A percentile compares a stretch with the other conserved stretches of the same genome.
Conservation (phyloP, 2,329 filamentous ascomycete species). For the Mollisiaceae sp. region DNA sequence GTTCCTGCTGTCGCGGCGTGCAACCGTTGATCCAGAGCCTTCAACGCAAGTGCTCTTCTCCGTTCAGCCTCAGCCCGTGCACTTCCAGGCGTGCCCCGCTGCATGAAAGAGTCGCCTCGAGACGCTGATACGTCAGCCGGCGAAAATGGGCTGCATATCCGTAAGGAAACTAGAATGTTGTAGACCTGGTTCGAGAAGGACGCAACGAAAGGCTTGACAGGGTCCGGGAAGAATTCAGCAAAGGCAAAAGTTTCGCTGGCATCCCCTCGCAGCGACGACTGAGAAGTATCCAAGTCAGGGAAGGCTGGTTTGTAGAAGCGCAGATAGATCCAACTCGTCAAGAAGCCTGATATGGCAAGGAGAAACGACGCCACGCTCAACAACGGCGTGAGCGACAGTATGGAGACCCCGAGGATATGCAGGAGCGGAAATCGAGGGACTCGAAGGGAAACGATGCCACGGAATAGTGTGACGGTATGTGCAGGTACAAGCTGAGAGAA, state of each 20-base stretch:
- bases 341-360: conserved; percentile 79
- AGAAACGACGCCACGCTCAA: conserved; percentile 74
- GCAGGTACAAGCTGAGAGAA: conserved; percentile 98
- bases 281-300: conserved; percentile 68
- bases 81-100: conserved; percentile 62
- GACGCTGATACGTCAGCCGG: conserved; percentile 78
- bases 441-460: conserved; percentile 84
- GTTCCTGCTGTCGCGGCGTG: conserved; percentile 73
- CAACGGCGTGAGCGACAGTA: conserved; percentile 66
- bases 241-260: conserved; percentile 97
- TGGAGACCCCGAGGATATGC: conserved; percentile 75
- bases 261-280: conserved; percentile 78
- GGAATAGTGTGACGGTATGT: conserved; percentile 93
- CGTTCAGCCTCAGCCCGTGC: conserved; percentile 92
- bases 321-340: conserved; percentile 93
- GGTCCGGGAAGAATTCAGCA: conserved; percentile 91
- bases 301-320: conserved; percentile 88
- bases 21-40: conserved; percentile 88
- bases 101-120: conserved; percentile 66
- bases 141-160: conserved; percentile 84
- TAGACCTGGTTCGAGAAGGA: conserved; percentile 78
- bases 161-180: conserved; percentile 73
- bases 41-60: conserved; percentile 84
- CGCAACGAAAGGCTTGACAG: conserved; percentile 77
- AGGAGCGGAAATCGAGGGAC: conserved; percentile 75